Evolutionary conservation across 805 yeast genomes (phyloP).

Genomic region (Brettanomyces anomalus): DNA sequence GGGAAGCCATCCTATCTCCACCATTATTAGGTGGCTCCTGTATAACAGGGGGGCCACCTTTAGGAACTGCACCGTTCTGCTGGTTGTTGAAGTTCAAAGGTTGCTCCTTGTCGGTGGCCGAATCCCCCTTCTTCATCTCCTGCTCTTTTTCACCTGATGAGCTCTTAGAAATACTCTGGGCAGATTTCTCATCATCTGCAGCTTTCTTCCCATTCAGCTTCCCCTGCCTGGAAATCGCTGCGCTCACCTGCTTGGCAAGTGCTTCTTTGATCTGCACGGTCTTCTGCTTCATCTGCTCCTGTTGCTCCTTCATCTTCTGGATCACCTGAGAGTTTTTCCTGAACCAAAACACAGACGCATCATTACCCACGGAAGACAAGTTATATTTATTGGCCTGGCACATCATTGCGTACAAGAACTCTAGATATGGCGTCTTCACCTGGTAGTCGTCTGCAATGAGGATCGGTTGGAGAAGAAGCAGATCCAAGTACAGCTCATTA

Average conservation of each 20-base stretch:
- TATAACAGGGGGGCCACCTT: too few relatives aligned
- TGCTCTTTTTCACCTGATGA: background rate
- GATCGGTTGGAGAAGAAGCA: conserved; percentile 77
- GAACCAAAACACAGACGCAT: conserved; percentile 24
- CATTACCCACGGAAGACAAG: conserved; percentile 25
- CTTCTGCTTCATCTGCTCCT: conserved; percentile 11
- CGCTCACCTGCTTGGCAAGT: too few relatives aligned
- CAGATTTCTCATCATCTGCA: conserved; percentile 11
- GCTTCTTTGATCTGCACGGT: too few relatives aligned
- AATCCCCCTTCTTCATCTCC: too few relatives aligned
- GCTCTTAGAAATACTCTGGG: background rate
- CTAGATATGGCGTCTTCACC: conserved; percentile 83
- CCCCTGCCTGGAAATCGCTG: too few relatives aligned
- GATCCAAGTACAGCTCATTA: conserved; percentile 58
- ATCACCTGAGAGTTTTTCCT: conserved; percentile 24
- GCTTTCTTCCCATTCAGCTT: conserved; percentile 17
- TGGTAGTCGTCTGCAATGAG: conserved; percentile 82
- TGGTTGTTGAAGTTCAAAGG: too few relatives aligned
- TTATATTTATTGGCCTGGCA: conserved; percentile 53
- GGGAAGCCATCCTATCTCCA: too few relatives aligned
- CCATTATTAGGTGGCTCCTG: too few relatives aligned
- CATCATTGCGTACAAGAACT: conserved; percentile 72
- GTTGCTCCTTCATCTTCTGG: conserved; percentile 21
- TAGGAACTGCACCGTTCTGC: too few relatives aligned
- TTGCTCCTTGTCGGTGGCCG: too few relatives aligned